Percentiles rank a stretch among this genome's conserved stretches.
phyloP scores from a whole-genome alignment of 768 basidiomycete genomes.

The Fomitopsis pulvina region DNA sequence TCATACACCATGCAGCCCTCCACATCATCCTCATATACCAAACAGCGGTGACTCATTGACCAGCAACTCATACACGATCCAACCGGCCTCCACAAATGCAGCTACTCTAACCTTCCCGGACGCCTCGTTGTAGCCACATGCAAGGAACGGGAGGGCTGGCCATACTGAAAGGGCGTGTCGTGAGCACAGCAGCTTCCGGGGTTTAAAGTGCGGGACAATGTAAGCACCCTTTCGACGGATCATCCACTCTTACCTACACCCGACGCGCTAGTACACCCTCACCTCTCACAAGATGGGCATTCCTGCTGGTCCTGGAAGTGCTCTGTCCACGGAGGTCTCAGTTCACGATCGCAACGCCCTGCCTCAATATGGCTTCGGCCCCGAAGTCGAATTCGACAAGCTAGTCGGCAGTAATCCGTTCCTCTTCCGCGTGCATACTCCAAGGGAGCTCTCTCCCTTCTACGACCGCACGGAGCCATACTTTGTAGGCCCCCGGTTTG shows the following conservation, averaged over 20 bases:
- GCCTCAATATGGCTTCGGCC: constrained; percentile 70
- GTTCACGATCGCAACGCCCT: constrained; percentile 27
- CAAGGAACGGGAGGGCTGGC: no score
- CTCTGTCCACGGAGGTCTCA: neutral
- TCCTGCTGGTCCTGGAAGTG: neutral
- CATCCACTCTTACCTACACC: neutral
- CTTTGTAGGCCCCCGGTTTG: constrained; percentile 64
- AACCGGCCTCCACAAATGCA: no score
- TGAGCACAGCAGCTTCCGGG: neutral
- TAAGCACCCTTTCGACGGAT: neutral
- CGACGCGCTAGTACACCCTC: neutral
- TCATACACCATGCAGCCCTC: no score
- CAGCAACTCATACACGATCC: no score
- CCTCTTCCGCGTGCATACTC: constrained; percentile 77
- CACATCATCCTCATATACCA: no score
- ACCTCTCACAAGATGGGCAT: neutral
- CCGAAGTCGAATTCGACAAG: constrained; percentile 53
- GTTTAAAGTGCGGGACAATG: neutral
- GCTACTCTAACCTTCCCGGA: no score
- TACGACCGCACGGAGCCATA: constrained; percentile 51
- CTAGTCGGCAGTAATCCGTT: constrained; percentile 63
- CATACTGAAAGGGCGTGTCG: no score
- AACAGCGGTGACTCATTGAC: no score
- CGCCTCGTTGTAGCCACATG: no score
- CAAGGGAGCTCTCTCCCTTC: constrained; percentile 49